Evolutionary conservation across 1,139 yeast genomes (phyloP).

Genomic region (Diutina rugosa): DNA sequence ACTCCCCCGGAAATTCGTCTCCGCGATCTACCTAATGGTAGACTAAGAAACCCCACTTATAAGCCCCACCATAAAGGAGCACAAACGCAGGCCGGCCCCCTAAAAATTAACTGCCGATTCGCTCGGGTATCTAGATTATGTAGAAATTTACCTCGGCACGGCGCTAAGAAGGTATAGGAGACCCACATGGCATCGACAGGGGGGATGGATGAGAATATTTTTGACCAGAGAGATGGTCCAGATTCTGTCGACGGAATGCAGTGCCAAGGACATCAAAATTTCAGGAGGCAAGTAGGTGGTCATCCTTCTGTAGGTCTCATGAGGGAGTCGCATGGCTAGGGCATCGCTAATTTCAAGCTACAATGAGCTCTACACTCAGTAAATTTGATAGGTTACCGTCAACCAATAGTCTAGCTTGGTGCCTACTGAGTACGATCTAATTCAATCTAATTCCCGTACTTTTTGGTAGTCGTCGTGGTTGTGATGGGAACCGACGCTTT

Average conservation of each 20-base stretch:
- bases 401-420: too few species aligned
- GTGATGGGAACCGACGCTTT: background rate
- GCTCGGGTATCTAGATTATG: background rate
- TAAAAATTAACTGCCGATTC: background rate
- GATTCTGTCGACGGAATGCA: background rate
- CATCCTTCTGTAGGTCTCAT: background rate
- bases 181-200: background rate
- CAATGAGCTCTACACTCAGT: too few species aligned
- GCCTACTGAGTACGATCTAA: too few species aligned
- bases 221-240: background rate
- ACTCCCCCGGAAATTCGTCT: too few species aligned
- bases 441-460: too few species aligned
- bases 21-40: too few species aligned
- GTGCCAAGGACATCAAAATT: background rate
- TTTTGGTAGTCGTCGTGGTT: background rate
- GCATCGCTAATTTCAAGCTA: too few species aligned
- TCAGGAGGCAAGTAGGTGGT: background rate
- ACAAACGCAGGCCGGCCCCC: background rate
- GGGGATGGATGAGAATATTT: background rate
- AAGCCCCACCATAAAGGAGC: background rate
- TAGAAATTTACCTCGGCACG: background rate
- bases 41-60: too few species aligned
- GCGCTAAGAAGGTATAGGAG: background rate
- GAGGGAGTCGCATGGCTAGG: background rate
- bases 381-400: too few species aligned